Percentiles rank a stretch among this genome's conserved stretches.
Conservation (phyloP, 208 protist species). For the Trypanosoma caninum region DNA sequence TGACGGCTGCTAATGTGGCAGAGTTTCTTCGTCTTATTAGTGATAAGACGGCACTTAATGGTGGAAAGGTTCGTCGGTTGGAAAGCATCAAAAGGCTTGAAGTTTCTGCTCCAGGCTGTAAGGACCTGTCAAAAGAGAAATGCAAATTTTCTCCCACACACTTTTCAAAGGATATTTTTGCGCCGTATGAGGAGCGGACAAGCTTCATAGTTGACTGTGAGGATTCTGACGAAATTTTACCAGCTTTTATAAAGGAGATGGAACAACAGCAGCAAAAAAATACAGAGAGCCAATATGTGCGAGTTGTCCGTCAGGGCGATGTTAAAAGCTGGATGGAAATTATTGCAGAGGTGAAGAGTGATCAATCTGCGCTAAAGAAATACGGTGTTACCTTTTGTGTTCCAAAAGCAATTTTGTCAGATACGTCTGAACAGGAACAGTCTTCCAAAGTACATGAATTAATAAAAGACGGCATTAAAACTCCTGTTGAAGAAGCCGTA, state of each 20-base stretch:
- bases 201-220: constrained; percentile 75
- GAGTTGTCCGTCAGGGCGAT: constrained; percentile 37
- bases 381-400: constrained; percentile 73
- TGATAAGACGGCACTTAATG: constrained; percentile 18
- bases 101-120: constrained; percentile 19
- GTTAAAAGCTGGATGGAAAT: constrained; percentile 41
- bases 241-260: constrained; percentile 36
- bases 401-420: constrained; percentile 37
- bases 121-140: constrained; percentile 39
- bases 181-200: constrained; percentile 53
- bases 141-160: constrained; percentile 75
- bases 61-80: constrained; percentile 42
- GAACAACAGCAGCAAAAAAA: constrained; percentile 23
- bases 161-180: constrained; percentile 73
- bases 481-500: constrained; percentile 21
- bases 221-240: constrained; percentile 56
- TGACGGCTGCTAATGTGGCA: constrained; percentile 57
- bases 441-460: constrained; percentile 19
- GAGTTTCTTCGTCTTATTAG: constrained; percentile 72
- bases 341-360: constrained; percentile 32
- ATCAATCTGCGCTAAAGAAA: constrained; percentile 37
- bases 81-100: constrained; percentile 66
- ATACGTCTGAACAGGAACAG: constrained; percentile 33
- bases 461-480: constrained; percentile 17
- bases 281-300: constrained; percentile 32